phyloP scores from a whole-genome alignment of 2,329 filamentous ascomycete species.

The Phoma sp. region DNA sequence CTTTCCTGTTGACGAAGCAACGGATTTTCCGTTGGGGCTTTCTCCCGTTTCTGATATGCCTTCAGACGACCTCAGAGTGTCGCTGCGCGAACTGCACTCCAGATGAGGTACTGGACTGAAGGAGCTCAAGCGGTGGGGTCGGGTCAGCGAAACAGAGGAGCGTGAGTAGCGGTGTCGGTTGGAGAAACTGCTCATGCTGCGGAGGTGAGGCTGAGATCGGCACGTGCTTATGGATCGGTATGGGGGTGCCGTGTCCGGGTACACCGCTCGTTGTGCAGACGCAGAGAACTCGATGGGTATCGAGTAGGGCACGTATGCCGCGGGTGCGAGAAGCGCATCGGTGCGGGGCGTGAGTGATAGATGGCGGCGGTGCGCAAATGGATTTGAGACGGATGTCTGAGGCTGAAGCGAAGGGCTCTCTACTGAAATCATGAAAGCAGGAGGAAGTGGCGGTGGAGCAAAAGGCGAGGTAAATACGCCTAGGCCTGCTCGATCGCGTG shows the following conservation, averaged over 20 bases:
- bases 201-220: conserved; percentile 30
- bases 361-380: conserved; percentile 7
- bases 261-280: conserved; percentile 42
- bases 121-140: conserved; percentile 38
- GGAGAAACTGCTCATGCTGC: conserved; percentile 21
- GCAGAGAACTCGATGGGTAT: conserved; percentile 38
- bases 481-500: conserved; percentile 26
- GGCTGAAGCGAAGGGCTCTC: conserved; percentile 24
- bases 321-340: conserved; percentile 20
- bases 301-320: conserved; percentile 32
- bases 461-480: conserved; percentile 39
- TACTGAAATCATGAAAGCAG: conserved; percentile 24
- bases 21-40: conserved; percentile 3
- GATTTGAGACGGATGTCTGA: conserved; percentile 21
- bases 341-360: conserved; percentile 20
- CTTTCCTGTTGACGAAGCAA: conserved; percentile 21
- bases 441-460: conserved; percentile 37
- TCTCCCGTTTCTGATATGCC: conserved; percentile 6
- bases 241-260: conserved; percentile 31
- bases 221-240: conserved; percentile 22
- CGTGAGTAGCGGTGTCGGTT: conserved; percentile 32
- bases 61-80: conserved; percentile 8
- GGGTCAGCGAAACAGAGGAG: conserved; percentile 40
- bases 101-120: conserved; percentile 26
- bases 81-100: conserved; percentile 32